Evolutionary conservation across 352 stramenopile species (phyloP), one percentile per base, ranked within the genome.

Genomic region (Pythium monospermum): DNA sequence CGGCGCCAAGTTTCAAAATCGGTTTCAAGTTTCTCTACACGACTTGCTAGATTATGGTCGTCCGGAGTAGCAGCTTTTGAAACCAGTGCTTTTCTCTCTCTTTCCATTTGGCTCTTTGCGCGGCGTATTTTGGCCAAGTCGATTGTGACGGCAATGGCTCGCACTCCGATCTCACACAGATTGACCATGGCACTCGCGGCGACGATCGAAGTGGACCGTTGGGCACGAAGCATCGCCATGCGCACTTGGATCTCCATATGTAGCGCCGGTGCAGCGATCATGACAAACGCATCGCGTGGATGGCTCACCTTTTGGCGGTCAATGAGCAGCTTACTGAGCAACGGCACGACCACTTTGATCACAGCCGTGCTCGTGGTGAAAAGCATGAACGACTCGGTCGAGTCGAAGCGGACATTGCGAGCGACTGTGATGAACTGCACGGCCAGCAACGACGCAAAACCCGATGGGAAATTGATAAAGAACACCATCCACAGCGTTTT

Each of bases 191-290:
- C 37, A 10, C 23, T 37, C 1, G 26, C 27, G 33, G 42, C 28
- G 19, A 40, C 39, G 15, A 47, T 23, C 19, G 43, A 36, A 6
- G n/a, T 48, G 15, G 32, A 13, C 6, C 23, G 4, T 13, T 40
- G 32, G 3, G 38, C 49, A n/a, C 28, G 39, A 8, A 37, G 23
- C 25, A 56, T 40, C 5, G 49, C 49, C 26, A 57, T 49, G 2
- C 49, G 37, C 27, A 57, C 21, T 39, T 57, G 49, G 22, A 49
- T 49, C 30, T 57, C 49, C n/a, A 57, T 31, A 22, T 43, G 18
- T 10, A 57, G 23, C 3, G 49, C 22, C 26, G 49, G 40, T 3
- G 26, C 28, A 2, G 30, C 22, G 5, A 57, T 28, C 49, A 57
- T 57, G 27, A 44, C 48, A 31, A 57, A 57, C 38, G 19, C 40